Percentiles rank a stretch among this genome's conserved stretches.
These are phyloP conservation scores for Endotrypanum monterogeii DNA, from an alignment of 208 protist genomes.

Conservation along the genomic window DNA sequence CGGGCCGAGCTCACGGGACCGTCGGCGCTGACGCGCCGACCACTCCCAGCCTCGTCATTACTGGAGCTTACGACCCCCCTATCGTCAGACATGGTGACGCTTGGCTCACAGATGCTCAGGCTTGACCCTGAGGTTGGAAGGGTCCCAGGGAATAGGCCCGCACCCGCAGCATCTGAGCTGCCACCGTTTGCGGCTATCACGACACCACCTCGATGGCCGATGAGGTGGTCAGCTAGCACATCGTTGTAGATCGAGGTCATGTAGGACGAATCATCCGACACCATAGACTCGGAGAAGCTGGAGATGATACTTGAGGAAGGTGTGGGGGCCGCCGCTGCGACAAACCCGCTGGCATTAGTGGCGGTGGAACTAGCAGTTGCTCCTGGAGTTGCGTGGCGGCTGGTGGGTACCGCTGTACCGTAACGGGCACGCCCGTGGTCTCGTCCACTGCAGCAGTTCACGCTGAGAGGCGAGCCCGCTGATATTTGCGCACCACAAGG, in stretches of 20 bases:
- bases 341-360: not conserved
- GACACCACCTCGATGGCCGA: conserved; percentile 16
- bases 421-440: not conserved
- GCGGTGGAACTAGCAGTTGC: not conserved
- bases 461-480: conserved; percentile 9
- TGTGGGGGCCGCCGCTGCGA: conserved; percentile 7
- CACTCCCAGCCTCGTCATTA: conserved; percentile 19
- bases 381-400: conserved; percentile 1
- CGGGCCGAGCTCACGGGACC: conserved; percentile 18
- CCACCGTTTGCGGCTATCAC: not conserved
- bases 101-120: not conserved
- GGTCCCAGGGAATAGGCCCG: not conserved
- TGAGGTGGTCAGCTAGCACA: conserved; percentile 76
- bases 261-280: conserved; percentile 85
- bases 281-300: conserved; percentile 76
- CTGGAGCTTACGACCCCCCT: not conserved
- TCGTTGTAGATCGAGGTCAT: conserved; percentile 87
- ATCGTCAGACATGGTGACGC: not conserved
- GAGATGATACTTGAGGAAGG: conserved; percentile 46
- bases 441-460: not conserved
- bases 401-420: not conserved
- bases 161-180: not conserved
- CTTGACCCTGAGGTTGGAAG: conserved; percentile 4
- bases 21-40: not conserved
- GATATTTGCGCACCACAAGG: conserved; percentile 5